Evolutionary conservation across 1,139 yeast species (phyloP), one percentile per base, ranked within the genome.

Genomic region (Scheffersomyces cryptocercus): DNA sequence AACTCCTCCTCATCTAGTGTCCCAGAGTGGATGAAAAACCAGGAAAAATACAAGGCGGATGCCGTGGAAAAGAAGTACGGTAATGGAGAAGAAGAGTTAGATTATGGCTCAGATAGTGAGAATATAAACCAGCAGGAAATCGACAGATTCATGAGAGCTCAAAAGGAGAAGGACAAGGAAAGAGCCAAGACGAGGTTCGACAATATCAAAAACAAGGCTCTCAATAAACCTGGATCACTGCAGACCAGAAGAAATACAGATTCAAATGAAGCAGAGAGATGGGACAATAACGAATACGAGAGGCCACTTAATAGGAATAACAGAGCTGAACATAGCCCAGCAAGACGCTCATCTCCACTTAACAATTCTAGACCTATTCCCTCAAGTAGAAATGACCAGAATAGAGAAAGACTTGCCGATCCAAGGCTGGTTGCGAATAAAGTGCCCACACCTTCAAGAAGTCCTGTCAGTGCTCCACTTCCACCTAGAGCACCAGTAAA

Each of bases 11-110:
- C 32, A 10, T 33, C 52, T 8, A 77, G 78, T 12, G 66, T 77
- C 47, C 96, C 96, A 0, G 82, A 85, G 3, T 88, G 96, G 96
- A 85, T 88, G 93, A 75, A 72, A 46, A 76, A 79, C 49, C 84
- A 78, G 55, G 73, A 65, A 37, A 71, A 59, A 54, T 77, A 80
- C 58, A 79, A 75, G 46, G 58, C 58, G n/a, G 67, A 65, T 33
- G 76, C 76, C 3, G 39, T 61, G 1, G 75, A 73, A 41, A 68
- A 72, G 34, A 67, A 61, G 45, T 52, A 52, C 31, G 61, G 38
- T 2, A 28, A 65, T 10, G 77, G 76, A 1, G 73, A 59, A 3
- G 56, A 58, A 8, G 77, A 73, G 28, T 41, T 47, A 40, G 47
- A 40, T 9, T 70, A 71, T 50, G 82, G 77, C 3, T 60, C 69